A percentile compares a stretch with the other conserved stretches of the same genome.
These are phyloP conservation scores for Nemania abortiva DNA, from an alignment of 2,329 filamentous ascomycete genomes.

Conservation along the genomic window DNA sequence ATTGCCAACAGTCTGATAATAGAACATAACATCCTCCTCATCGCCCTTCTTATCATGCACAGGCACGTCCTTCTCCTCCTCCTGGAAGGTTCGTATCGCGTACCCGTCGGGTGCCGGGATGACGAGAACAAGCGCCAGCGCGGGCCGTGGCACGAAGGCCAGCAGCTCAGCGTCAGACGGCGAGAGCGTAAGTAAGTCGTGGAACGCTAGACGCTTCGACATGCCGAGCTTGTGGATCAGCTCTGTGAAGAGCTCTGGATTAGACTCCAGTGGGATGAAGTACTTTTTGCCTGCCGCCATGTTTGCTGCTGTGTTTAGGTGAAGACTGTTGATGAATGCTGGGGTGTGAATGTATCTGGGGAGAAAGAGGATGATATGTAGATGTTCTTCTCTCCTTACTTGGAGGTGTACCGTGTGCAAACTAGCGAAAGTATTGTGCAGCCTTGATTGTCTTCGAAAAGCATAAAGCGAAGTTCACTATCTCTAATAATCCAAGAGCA, in stretches of 20 bases:
- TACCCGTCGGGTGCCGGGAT: slow-evolving; percentile 87
- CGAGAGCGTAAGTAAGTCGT: slow-evolving; percentile 39
- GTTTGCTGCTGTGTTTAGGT: neutral
- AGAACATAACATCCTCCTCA: slow-evolving; percentile 35
- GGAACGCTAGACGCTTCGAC: slow-evolving; percentile 33
- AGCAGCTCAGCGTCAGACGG: slow-evolving; percentile 28
- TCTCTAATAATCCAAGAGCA: neutral
- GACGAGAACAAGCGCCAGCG: slow-evolving; percentile 87
- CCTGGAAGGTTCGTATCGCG: slow-evolving; percentile 73
- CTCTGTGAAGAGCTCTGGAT: slow-evolving; percentile 40
- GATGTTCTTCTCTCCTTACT: neutral
- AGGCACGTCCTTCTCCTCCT: slow-evolving; percentile 68
- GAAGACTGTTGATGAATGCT: neutral
- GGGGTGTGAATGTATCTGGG: neutral
- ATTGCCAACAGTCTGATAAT: slow-evolving; percentile 36
- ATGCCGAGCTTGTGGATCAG: slow-evolving; percentile 38
- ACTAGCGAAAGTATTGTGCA: neutral
- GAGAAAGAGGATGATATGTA: neutral
- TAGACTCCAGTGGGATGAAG: slow-evolving; percentile 40
- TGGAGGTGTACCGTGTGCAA: neutral
- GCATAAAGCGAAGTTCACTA: neutral
- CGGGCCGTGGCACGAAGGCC: slow-evolving; percentile 32
- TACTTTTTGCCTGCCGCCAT: slow-evolving; percentile 29
- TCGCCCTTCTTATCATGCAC: slow-evolving; percentile 64
- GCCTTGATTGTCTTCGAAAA: neutral